phyloP scores from a whole-genome alignment of 2,329 filamentous ascomycete genomes.

The Aspergillus clavatus region DNA sequence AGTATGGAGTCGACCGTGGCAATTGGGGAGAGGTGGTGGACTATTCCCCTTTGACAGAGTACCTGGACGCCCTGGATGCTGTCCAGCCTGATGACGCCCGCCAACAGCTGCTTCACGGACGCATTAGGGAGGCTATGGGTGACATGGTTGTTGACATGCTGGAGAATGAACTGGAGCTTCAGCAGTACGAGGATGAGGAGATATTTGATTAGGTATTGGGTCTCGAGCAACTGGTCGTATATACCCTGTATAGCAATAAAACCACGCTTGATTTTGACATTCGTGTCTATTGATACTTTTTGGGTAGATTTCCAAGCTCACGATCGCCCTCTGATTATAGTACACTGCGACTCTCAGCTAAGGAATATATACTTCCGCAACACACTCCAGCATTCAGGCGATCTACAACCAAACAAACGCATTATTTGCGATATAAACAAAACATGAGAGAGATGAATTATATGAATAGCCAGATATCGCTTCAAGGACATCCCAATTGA shows the following conservation, averaged over 20 bases:
- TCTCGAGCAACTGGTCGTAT: neutral
- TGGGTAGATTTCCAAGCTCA: too few relatives aligned
- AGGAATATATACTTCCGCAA: neutral
- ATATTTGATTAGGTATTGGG: conserved; percentile 6
- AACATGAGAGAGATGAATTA: too few relatives aligned
- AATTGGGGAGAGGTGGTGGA: conserved; percentile 39
- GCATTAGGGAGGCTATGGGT: conserved; percentile 30
- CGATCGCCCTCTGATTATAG: too few relatives aligned
- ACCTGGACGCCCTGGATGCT: conserved; percentile 30
- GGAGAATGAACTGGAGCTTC: conserved; percentile 33
- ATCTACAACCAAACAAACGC: too few relatives aligned
- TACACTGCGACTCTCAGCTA: neutral
- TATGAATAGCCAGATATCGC: too few relatives aligned
- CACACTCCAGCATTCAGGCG: neutral
- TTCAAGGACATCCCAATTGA: too few relatives aligned
- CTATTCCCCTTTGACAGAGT: conserved; percentile 32
- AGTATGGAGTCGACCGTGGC: conserved; percentile 39
- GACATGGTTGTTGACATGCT: conserved; percentile 35
- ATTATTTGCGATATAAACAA: too few relatives aligned
- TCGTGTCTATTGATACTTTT: too few relatives aligned
- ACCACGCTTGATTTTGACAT: too few relatives aligned
- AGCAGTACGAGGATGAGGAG: conserved; percentile 23
- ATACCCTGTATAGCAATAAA: neutral
- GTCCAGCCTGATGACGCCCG: conserved; percentile 23
- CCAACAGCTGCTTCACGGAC: conserved; percentile 26